A percentile compares a stretch with the other conserved stretches of the same genome.
Conservation (phyloP, 495 filamentous ascomycete species). For the Podospora appendiculata region DNA sequence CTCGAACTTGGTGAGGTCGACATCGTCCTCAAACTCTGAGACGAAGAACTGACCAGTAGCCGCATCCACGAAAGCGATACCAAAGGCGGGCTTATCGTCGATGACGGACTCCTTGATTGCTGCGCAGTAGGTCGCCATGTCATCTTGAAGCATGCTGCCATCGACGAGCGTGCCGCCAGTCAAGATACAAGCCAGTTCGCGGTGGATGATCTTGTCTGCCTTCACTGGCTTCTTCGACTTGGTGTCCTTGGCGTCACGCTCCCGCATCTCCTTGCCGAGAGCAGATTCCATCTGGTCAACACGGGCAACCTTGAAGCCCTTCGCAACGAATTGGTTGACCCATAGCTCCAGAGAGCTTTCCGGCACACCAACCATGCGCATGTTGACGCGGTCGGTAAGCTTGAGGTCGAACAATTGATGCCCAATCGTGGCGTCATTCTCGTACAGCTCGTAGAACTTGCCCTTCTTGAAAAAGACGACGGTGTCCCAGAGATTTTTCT, state of each 20-base stretch:
- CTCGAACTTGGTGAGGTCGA: constrained; percentile 94
- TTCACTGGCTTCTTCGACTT: constrained; percentile 33
- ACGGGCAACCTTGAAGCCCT: constrained; percentile 91
- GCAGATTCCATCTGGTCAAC: constrained; percentile 96
- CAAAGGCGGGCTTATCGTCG: constrained; percentile 75
- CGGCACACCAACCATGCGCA: constrained; percentile 96
- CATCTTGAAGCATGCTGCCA: constrained; percentile 92
- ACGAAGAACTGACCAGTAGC: constrained; percentile 94
- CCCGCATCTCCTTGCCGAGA: constrained; percentile 95
- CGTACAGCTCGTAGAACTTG: constrained; percentile 98
- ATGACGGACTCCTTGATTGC: constrained; percentile 85
- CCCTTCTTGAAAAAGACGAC: constrained; percentile 99
- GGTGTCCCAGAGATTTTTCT: constrained; percentile 94
- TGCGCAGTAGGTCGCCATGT: constrained; percentile 94
- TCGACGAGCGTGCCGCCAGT: constrained; percentile 92
- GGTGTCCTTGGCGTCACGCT: constrained; percentile 56
- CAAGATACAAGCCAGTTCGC: constrained; percentile 85
- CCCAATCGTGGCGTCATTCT: constrained; percentile 95
- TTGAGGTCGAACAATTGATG: constrained; percentile 97
- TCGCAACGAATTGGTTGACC: constrained; percentile 91
- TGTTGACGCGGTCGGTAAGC: constrained; percentile 96
- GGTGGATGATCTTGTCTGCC: constrained; percentile 86
- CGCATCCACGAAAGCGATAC: constrained; percentile 90
- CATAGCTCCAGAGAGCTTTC: constrained; percentile 85
- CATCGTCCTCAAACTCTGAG: constrained; percentile 85